phyloP scores from a whole-genome alignment of 306 rosid genomes.

The Citrullus colocynthis region DNA sequence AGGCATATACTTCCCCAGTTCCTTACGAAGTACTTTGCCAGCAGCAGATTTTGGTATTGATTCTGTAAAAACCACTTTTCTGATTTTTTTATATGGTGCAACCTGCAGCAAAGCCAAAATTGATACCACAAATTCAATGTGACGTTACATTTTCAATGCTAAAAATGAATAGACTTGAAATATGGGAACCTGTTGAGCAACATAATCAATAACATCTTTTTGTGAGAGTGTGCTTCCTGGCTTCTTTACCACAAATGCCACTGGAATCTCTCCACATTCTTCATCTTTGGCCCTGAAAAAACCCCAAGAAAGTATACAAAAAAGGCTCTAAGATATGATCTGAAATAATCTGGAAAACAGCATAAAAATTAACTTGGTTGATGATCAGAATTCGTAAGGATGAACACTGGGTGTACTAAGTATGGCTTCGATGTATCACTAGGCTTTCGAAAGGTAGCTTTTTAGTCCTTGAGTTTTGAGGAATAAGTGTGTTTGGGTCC shows the following conservation, averaged over 20 bases:
- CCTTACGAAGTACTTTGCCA: slow-evolving; percentile 70
- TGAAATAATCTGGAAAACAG: not conserved
- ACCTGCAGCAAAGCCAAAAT: slow-evolving; percentile 27
- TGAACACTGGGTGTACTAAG: no score
- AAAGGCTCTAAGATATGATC: not conserved
- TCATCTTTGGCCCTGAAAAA: slow-evolving; percentile 38
- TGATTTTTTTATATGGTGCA: slow-evolving; percentile 65
- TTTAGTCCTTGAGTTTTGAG: no score
- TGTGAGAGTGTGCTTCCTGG: slow-evolving; percentile 40
- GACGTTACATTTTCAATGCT: not conserved
- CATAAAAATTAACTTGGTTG: not conserved
- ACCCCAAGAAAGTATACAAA: not conserved
- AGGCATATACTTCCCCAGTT: slow-evolving; percentile 25
- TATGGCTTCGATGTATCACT: no score
- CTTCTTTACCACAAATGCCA: slow-evolving; percentile 66
- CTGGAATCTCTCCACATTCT: slow-evolving; percentile 67
- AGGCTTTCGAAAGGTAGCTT: no score
- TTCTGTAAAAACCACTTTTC: slow-evolving; percentile 57
- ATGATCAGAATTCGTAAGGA: not conserved
- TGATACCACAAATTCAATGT: not conserved
- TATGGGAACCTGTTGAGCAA: slow-evolving; percentile 41
- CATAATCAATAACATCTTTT: slow-evolving; percentile 39
- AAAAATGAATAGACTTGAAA: not conserved
- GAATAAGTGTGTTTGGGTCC: no score
- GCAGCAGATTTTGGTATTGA: slow-evolving; percentile 67